Conservation (phyloP, 179 eudicot genomes). For the Actinidia chinensis region DNA sequence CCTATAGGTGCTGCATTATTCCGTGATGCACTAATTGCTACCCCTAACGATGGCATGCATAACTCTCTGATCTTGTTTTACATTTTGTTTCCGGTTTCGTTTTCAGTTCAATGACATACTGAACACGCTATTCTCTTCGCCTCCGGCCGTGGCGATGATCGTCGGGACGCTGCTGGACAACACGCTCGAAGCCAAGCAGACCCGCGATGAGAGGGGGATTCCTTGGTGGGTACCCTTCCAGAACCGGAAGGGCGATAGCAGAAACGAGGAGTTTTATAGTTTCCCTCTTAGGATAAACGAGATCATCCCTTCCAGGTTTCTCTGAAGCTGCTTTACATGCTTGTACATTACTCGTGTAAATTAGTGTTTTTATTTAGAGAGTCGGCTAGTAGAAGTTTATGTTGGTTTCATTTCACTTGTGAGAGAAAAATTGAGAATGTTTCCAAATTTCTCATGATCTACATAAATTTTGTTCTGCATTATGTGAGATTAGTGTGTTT, state of each 20-base stretch:
- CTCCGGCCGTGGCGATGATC: constrained; percentile 78
- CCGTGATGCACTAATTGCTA: too few species aligned
- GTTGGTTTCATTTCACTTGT: background rate
- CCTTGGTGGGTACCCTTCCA: constrained; percentile 93
- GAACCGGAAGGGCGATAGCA: constrained; percentile 61
- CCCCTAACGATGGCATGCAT: background rate
- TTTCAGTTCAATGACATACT: constrained; percentile 85
- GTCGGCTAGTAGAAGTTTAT: background rate
- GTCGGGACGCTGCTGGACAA: constrained; percentile 69
- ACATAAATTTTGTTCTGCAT: too few species aligned
- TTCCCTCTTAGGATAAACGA: constrained; percentile 71
- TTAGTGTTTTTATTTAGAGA: background rate
- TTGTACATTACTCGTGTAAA: background rate
- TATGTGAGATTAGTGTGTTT: too few species aligned
- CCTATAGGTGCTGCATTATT: too few species aligned
- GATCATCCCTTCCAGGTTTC: constrained; percentile 73
- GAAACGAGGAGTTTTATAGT: constrained; percentile 89
- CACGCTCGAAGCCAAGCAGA: constrained; percentile 57
- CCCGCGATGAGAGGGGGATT: constrained; percentile 63
- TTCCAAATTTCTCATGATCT: too few species aligned
- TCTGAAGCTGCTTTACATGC: constrained; percentile 10
- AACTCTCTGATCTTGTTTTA: background rate
- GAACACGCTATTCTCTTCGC: constrained; percentile 79
- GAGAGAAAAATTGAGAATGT: too few species aligned
- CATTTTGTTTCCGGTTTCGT: background rate